A percentile compares a stretch with the other conserved stretches of the same genome.
These are phyloP conservation scores for Rhinocladiella mackenziei DNA, from an alignment of 2,329 filamentous ascomycete genomes.

Conservation along the genomic window DNA sequence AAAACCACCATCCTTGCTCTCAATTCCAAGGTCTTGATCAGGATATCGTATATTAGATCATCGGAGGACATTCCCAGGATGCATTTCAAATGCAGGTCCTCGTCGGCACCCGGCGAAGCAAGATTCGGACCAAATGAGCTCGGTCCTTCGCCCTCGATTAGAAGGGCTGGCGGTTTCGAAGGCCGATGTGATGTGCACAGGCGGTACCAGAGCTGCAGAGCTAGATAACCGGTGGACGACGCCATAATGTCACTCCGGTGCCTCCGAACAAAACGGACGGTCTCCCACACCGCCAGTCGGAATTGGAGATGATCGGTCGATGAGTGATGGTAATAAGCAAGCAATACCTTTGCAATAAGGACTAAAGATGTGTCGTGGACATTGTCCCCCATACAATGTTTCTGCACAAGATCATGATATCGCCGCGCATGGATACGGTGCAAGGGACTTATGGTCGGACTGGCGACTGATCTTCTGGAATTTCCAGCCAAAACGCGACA, in stretches of 20 bases:
- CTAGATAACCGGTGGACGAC: conserved; percentile 1
- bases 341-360: conserved; percentile 8
- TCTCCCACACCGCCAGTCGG: conserved; percentile 7
- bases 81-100: conserved; percentile 23
- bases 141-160: conserved; percentile 19
- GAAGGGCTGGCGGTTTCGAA: conserved; percentile 22
- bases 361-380: not conserved
- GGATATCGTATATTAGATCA: conserved; percentile 29
- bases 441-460: conserved; percentile 3
- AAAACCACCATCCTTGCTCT: conserved; percentile 22
- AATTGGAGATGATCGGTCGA: conserved; percentile 16
- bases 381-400: not conserved
- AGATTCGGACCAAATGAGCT: not conserved
- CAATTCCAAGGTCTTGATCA: conserved; percentile 28
- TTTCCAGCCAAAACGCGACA: not conserved
- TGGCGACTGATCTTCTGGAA: conserved; percentile 7
- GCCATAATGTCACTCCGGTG: not conserved
- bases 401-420: conserved; percentile 7
- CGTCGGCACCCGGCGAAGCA: conserved; percentile 12
- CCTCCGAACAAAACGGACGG: conserved; percentile 3
- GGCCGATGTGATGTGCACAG: conserved; percentile 25
- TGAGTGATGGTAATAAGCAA: conserved; percentile 15
- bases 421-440: conserved; percentile 7
- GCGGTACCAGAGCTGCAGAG: conserved; percentile 30
- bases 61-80: conserved; percentile 23